Conservation (phyloP, 2,329 filamentous ascomycete genomes). For the Periconia digitata region DNA sequence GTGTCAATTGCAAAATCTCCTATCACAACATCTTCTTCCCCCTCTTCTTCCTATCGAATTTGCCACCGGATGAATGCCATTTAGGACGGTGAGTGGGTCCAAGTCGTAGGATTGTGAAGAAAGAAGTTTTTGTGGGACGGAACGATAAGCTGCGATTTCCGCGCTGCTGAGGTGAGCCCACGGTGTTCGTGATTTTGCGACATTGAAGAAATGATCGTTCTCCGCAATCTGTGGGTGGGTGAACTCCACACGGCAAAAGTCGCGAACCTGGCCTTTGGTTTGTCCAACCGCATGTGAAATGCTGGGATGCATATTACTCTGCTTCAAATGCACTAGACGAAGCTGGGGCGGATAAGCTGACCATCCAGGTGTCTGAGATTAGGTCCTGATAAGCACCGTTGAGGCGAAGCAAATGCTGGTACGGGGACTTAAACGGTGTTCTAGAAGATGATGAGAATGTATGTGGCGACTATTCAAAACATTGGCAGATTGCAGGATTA, state of each 20-base stretch:
- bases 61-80: constrained; percentile 21
- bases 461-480: neutral
- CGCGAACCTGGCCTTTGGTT: constrained; percentile 19
- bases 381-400: constrained; percentile 21
- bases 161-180: constrained; percentile 17
- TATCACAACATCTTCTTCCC: too few relatives aligned
- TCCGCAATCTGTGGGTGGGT: constrained; percentile 8
- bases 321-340: constrained; percentile 11
- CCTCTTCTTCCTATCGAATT: constrained; percentile 10
- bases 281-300: constrained; percentile 12
- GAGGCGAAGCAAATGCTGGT: constrained; percentile 11
- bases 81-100: neutral
- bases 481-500: neutral
- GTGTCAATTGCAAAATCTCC: neutral
- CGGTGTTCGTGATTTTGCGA: neutral
- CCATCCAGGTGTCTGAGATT: constrained; percentile 12
- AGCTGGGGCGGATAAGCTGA: constrained; percentile 2
- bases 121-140: constrained; percentile 8
- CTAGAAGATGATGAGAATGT: constrained; percentile 5
- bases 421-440: constrained; percentile 9
- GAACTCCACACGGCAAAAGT: constrained; percentile 24
- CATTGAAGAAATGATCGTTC: constrained; percentile 11
- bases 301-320: constrained; percentile 13
- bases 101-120: neutral
- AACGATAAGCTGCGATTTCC: constrained; percentile 11